phyloP scores from a whole-genome alignment of 805 yeast genomes.

The Suhomyces vadensis region DNA sequence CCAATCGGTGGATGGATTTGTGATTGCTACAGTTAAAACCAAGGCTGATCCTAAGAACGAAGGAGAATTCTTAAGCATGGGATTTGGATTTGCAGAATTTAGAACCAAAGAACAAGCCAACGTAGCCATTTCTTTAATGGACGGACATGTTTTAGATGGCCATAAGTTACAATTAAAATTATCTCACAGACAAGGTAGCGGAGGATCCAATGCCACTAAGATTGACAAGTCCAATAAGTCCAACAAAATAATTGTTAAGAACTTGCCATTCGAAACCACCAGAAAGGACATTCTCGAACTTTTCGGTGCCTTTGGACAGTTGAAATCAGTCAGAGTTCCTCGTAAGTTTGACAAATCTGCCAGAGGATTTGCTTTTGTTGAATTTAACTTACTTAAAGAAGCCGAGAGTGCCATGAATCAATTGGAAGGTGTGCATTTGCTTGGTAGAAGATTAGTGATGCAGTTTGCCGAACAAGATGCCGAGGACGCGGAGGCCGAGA shows the following conservation, averaged over 20 bases:
- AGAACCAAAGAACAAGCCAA: constrained; percentile 75
- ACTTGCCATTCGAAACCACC: constrained; percentile 94
- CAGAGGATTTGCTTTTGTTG: constrained; percentile 97
- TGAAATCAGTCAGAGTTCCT: constrained; percentile 93
- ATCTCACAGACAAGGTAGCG: constrained; percentile 68
- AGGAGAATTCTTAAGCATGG: constrained; percentile 82
- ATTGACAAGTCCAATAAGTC: constrained; percentile 41
- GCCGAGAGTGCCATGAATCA: constrained; percentile 94
- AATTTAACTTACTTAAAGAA: constrained; percentile 79
- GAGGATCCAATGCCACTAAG: constrained; percentile 21
- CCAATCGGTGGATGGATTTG: constrained; percentile 74
- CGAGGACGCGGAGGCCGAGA: constrained; percentile 84
- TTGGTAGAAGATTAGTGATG: constrained; percentile 92
- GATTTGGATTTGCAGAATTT: constrained; percentile 95
- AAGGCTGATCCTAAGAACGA: constrained; percentile 82
- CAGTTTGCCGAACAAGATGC: constrained; percentile 86
- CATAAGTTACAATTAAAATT: constrained; percentile 87
- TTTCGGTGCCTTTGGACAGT: constrained; percentile 91
- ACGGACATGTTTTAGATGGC: constrained; percentile 81
- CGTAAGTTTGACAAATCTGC: constrained; percentile 93
- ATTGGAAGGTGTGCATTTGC: constrained; percentile 91
- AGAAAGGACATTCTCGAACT: constrained; percentile 90
- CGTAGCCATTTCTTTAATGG: constrained; percentile 68
- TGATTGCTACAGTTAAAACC: constrained; percentile 77
- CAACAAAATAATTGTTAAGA: constrained; percentile 90